phyloP scores from a whole-genome alignment of 2,329 filamentous ascomycete genomes.

The Paraphaeosphaeria sporulosa region DNA sequence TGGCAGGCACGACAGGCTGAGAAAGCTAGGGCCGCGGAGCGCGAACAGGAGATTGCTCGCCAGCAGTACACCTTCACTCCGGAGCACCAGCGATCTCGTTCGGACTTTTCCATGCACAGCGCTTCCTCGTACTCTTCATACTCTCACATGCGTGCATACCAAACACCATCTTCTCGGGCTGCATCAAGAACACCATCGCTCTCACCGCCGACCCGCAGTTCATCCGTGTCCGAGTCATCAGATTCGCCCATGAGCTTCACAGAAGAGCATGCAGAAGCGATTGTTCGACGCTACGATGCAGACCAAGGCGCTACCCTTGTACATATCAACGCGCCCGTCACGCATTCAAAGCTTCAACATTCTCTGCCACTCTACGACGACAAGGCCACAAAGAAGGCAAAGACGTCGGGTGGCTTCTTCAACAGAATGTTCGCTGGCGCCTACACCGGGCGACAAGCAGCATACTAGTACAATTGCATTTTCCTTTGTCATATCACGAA shows the following conservation, averaged over 20 bases:
- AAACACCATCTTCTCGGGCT: conserved; percentile 42
- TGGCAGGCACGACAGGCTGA: conserved; percentile 63
- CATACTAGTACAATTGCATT: conserved; percentile 43
- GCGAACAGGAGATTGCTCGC: conserved; percentile 51
- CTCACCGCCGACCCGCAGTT: conserved; percentile 55
- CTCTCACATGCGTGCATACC: conserved; percentile 34
- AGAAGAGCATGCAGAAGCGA: conserved; percentile 41
- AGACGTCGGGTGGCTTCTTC: conserved; percentile 48
- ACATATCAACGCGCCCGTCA: conserved; percentile 49
- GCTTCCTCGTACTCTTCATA: conserved; percentile 45
- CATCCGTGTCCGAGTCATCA: conserved; percentile 43
- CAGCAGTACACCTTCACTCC: conserved; percentile 49
- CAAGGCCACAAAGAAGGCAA: conserved; percentile 51
- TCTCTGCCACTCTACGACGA: conserved; percentile 48
- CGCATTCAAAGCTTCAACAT: conserved; percentile 43
- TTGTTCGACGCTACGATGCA: conserved; percentile 52
- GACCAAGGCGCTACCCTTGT: conserved; percentile 53
- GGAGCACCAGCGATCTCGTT: conserved; percentile 44
- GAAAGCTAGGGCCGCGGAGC: conserved; percentile 58
- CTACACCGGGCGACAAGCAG: conserved; percentile 37
- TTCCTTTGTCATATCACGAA: conserved; percentile 33
- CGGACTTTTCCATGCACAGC: conserved; percentile 41
- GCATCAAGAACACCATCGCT: conserved; percentile 59
- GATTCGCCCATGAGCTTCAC: conserved; percentile 46
- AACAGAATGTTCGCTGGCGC: conserved; percentile 46